phyloP scores from a whole-genome alignment of 257 asterid species.

The Solanum peruvianum region DNA sequence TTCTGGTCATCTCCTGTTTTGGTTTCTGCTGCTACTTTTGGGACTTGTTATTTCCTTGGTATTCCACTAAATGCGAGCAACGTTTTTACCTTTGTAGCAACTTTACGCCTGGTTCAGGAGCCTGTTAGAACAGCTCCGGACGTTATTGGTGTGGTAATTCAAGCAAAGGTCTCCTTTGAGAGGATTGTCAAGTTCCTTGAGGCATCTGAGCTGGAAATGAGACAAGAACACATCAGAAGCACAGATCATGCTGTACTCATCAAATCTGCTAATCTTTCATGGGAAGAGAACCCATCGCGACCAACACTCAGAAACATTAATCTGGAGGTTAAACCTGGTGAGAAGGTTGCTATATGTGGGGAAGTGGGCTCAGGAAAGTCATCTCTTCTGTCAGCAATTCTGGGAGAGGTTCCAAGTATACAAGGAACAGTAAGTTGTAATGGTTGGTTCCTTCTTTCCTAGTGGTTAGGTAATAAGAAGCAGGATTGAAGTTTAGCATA shows the following conservation, averaged over 20 bases:
- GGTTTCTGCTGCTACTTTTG: constrained; percentile 71
- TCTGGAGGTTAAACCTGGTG: constrained; percentile 44
- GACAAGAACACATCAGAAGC: constrained; percentile 29
- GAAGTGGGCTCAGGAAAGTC: constrained; percentile 87
- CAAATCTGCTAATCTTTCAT: constrained; percentile 48
- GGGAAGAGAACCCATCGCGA: constrained; percentile 41
- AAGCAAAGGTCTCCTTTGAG: constrained; percentile 83
- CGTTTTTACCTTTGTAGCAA: constrained; percentile 71
- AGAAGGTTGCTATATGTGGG: constrained; percentile 85
- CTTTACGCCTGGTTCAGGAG: constrained; percentile 75
- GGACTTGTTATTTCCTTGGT: constrained; percentile 60
- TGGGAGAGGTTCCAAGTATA: constrained; percentile 67
- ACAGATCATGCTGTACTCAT: constrained; percentile 49
- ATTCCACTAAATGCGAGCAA: constrained; percentile 81
- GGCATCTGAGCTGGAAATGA: constrained; percentile 49
- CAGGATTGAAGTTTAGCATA: neutral
- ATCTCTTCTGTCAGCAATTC: constrained; percentile 57
- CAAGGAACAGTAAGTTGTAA: constrained; percentile 30
- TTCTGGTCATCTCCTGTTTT: constrained; percentile 79
- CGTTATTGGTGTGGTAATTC: constrained; percentile 63
- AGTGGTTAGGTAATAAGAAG: neutral
- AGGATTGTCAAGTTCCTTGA: constrained; percentile 69
- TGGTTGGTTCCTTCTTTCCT: neutral
- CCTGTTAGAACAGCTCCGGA: constrained; percentile 74
- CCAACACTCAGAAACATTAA: constrained; percentile 52